A percentile compares a stretch with the other conserved stretches of the same genome.
These are phyloP conservation scores for Cladosporium sp. DNA, from an alignment of 2,329 filamentous ascomycete genomes.

Conservation along the genomic window DNA sequence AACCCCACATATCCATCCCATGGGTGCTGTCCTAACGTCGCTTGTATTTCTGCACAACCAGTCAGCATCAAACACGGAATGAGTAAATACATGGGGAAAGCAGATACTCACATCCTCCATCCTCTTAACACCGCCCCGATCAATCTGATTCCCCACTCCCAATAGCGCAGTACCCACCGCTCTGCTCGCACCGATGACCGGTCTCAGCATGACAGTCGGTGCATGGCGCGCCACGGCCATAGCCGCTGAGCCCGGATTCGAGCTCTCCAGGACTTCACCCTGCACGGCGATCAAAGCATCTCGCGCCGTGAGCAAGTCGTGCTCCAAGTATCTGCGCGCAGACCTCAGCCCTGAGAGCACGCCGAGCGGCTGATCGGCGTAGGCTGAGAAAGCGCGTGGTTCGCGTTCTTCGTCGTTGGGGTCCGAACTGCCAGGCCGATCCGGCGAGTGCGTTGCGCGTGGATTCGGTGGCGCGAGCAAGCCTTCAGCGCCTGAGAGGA, in stretches of 20 bases:
- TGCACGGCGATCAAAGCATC: constrained; percentile 96
- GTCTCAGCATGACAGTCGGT: constrained; percentile 89
- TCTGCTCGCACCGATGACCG: constrained; percentile 86
- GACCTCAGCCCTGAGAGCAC: constrained; percentile 83
- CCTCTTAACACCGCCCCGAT: constrained; percentile 76
- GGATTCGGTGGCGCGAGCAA: constrained; percentile 55
- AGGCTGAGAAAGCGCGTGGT: constrained; percentile 79
- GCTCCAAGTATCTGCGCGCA: constrained; percentile 77
- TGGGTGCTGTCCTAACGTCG: constrained; percentile 22
- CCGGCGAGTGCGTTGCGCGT: constrained; percentile 22
- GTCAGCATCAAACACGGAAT: constrained; percentile 21
- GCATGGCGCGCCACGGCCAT: constrained; percentile 76
- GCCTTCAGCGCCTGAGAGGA: constrained; percentile 83
- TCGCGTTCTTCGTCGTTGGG: constrained; percentile 67
- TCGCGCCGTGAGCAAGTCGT: constrained; percentile 80
- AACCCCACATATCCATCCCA: neutral
- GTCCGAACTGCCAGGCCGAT: constrained; percentile 21
- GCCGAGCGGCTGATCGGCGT: constrained; percentile 89
- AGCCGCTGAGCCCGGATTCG: constrained; percentile 76
- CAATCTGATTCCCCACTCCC: constrained; percentile 88
- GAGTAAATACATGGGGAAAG: constrained; percentile 9
- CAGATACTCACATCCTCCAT: constrained; percentile 78
- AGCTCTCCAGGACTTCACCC: constrained; percentile 83
- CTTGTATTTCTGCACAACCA: constrained; percentile 37
- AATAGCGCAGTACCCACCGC: constrained; percentile 85